Conservation (phyloP, 2,329 filamentous ascomycete species). For the Penicillium decumbens region DNA sequence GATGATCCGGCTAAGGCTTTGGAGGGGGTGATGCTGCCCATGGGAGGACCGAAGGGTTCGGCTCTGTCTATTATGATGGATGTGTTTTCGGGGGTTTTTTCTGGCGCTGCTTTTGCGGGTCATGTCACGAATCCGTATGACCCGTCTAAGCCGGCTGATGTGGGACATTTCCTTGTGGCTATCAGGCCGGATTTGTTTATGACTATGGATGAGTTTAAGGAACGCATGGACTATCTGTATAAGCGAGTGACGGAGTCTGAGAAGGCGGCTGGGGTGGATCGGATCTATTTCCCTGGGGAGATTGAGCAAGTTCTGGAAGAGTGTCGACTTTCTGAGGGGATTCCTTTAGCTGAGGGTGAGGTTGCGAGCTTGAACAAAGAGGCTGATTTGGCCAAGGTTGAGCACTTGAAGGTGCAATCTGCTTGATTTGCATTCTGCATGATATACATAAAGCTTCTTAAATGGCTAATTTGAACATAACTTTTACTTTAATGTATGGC, state of each 20-base stretch:
- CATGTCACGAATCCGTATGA: slow-evolving; percentile 74
- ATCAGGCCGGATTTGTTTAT: slow-evolving; percentile 73
- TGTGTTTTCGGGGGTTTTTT: slow-evolving; percentile 73
- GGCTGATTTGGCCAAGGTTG: slow-evolving; percentile 16
- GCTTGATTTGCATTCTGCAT: neutral
- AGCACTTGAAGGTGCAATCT: slow-evolving; percentile 13
- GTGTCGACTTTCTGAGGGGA: slow-evolving; percentile 28
- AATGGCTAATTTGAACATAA: neutral
- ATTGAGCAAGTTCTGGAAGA: slow-evolving; percentile 51
- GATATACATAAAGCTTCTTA: too few species aligned
- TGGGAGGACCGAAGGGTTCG: slow-evolving; percentile 79
- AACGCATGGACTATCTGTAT: slow-evolving; percentile 56
- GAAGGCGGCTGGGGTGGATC: slow-evolving; percentile 51
- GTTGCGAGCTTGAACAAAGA: slow-evolving; percentile 21
- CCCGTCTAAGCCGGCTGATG: slow-evolving; percentile 61
- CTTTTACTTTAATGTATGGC: too few species aligned
- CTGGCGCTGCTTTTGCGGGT: slow-evolving; percentile 72
- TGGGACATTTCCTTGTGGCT: slow-evolving; percentile 68
- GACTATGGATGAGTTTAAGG: slow-evolving; percentile 63
- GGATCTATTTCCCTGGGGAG: slow-evolving; percentile 56
- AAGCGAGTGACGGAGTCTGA: slow-evolving; percentile 51
- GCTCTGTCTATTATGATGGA: slow-evolving; percentile 82
- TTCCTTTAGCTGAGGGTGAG: slow-evolving; percentile 21
- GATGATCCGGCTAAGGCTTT: slow-evolving; percentile 67
- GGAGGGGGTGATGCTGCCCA: slow-evolving; percentile 75